These are phyloP conservation scores for Aspergillus olivimuriae DNA, from an alignment of 495 filamentous ascomycete species.

Conservation along the genomic window DNA sequence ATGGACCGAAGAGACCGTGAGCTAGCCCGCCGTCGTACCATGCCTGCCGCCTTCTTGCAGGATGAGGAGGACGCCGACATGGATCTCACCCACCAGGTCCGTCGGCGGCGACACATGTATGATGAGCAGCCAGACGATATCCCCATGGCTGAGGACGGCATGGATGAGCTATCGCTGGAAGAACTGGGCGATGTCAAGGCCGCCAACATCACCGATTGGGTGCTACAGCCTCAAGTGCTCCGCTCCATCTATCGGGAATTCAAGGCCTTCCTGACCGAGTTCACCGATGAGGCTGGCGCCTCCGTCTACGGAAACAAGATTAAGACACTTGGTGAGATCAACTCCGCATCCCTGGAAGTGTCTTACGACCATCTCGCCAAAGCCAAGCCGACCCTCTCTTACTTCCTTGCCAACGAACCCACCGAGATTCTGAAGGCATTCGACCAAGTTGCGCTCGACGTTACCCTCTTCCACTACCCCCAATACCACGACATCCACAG, in stretches of 20 bases:
- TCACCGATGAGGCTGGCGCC: conserved; percentile 74
- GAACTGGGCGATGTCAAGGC: conserved; percentile 92
- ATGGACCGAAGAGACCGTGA: conserved; percentile 79
- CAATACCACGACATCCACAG: conserved; percentile 97
- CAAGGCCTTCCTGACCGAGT: conserved; percentile 94
- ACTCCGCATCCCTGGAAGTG: conserved; percentile 92
- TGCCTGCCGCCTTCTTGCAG: conserved; percentile 78
- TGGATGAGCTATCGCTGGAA: conserved; percentile 92
- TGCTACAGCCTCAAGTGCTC: conserved; percentile 82
- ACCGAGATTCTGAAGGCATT: conserved; percentile 92
- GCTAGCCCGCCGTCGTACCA: conserved; percentile 63
- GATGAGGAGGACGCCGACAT: conserved; percentile 83
- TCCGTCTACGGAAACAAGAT: conserved; percentile 95
- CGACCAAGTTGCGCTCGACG: conserved; percentile 94
- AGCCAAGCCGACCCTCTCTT: conserved; percentile 92
- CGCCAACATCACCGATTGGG: conserved; percentile 87
- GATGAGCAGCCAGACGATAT: conserved; percentile 88
- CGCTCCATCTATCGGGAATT: conserved; percentile 93
- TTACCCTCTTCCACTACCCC: conserved; percentile 89
- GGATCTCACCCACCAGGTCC: conserved; percentile 75
- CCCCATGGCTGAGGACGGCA: conserved; percentile 83
- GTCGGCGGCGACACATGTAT: conserved; percentile 76
- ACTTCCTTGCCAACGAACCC: conserved; percentile 94
- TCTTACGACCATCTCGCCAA: conserved; percentile 87
- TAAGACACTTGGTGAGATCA: conserved; percentile 88